Evolutionary conservation across 495 filamentous ascomycete species (phyloP).

Genomic region (Aspergillus diversus): DNA sequence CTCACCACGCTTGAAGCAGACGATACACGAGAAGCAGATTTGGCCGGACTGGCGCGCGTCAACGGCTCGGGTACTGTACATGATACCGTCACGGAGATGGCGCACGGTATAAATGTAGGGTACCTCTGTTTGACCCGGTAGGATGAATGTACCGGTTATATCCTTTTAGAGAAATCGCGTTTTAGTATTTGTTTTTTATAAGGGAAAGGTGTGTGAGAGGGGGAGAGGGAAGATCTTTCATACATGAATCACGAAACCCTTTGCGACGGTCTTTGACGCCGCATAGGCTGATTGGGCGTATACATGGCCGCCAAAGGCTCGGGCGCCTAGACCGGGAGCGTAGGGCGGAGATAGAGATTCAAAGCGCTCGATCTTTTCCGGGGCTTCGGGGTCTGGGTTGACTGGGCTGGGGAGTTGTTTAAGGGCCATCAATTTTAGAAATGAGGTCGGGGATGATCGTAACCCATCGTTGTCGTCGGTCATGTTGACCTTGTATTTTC

Average conservation of each 20-base stretch:
- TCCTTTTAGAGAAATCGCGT: slow-evolving; percentile 43
- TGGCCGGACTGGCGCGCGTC: slow-evolving; percentile 50
- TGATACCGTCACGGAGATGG: slow-evolving; percentile 56
- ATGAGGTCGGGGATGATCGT: slow-evolving; percentile 25
- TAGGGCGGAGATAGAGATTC: slow-evolving; percentile 38
- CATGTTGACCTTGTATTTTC: neutral
- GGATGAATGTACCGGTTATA: slow-evolving; percentile 70
- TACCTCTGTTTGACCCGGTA: slow-evolving; percentile 51
- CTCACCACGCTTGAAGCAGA: slow-evolving; percentile 64
- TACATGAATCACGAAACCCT: slow-evolving; percentile 64
- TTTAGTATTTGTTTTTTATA: neutral
- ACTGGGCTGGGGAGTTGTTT: slow-evolving; percentile 29
- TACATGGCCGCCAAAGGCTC: slow-evolving; percentile 67
- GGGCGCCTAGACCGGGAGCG: slow-evolving; percentile 34
- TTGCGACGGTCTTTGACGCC: slow-evolving; percentile 56
- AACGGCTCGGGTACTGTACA: slow-evolving; percentile 63
- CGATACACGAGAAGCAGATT: slow-evolving; percentile 62
- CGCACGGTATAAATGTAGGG: slow-evolving; percentile 65
- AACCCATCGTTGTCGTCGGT: slow-evolving; percentile 7
- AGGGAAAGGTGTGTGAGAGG: neutral
- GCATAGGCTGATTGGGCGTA: slow-evolving; percentile 68
- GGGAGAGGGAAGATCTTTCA: slow-evolving; percentile 20
- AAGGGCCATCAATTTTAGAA: slow-evolving; percentile 41
- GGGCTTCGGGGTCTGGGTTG: slow-evolving; percentile 11
- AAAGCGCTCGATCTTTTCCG: slow-evolving; percentile 39